Evolutionary conservation across 2,329 filamentous ascomycete genomes (phyloP), one percentile per base, ranked within the genome.

Genomic region (Neocatenulostroma microsporum): DNA sequence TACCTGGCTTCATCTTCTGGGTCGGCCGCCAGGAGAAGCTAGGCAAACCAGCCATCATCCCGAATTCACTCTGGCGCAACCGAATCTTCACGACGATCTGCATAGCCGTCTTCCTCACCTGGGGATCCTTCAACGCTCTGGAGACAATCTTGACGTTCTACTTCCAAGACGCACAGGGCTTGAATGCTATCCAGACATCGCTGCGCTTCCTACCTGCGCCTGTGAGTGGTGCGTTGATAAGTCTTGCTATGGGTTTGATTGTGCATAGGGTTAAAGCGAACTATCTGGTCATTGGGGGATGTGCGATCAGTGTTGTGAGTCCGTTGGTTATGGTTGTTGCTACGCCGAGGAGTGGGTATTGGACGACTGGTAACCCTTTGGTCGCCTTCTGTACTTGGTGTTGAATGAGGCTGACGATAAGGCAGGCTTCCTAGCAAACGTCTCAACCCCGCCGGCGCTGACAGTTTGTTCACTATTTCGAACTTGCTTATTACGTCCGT

Each of bases 141-240:
- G 63, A 62, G 41, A 52, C 43, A 9, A 53, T 53, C 53, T 58
- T 23, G 63, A 84, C 80, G 4, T 84, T 80, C 57, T 82, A 42
- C 58, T 84, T 75, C 58, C 80, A 84, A 56, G 71, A 79, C 45
- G 83, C 73, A 53, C 77, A 80, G 48, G 73, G 69, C 0, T 66
- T 77, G 2, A 69, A 67, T 1, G 65, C 78, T 1, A 62, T 83
- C n/a, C 72, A 82, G 45, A 83, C 80, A 0, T 82, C 78, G 10
- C 55, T 84, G 7, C 75, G 78, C 3, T 84, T 83, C 54, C 66
- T 84, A 7, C 80, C 80, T 60, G 53, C 54, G 12, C 58, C 61
- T 0, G 43, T 69, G 10, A 49, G 59, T 2, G 66, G 65, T 0
- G 52, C 62, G 0, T 32, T 66, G 1, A 55, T 57, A 3, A 72